Percentiles rank a stretch among this genome's conserved stretches.
phyloP scores from a whole-genome alignment of 1,139 yeast genomes.

The Sugiyamaella neomexicana region DNA sequence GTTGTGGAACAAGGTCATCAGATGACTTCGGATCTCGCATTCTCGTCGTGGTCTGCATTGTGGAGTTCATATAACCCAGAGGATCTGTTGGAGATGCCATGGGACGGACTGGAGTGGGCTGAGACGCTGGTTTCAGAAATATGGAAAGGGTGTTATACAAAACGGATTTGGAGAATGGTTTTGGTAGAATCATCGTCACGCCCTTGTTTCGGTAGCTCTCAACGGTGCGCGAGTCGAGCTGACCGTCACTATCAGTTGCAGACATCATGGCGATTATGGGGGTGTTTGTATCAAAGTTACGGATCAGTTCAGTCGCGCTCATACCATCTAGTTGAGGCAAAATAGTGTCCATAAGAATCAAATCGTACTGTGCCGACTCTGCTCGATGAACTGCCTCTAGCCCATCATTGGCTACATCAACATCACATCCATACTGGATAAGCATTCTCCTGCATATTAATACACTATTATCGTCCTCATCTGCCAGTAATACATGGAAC shows the following conservation, averaged over 20 bases:
- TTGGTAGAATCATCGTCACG: conserved; percentile 87
- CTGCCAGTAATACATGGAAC: conserved; percentile 64
- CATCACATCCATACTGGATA: conserved; percentile 86
- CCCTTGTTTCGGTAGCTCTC: conserved; percentile 70
- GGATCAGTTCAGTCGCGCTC: conserved; percentile 81
- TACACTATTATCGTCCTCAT: conserved; percentile 82
- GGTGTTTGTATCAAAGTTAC: conserved; percentile 77
- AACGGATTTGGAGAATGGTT: conserved; percentile 88
- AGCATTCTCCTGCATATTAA: conserved; percentile 55
- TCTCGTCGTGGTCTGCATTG: not conserved
- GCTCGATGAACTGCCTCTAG: conserved; percentile 80
- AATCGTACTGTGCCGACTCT: conserved; percentile 59
- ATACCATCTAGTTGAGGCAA: conserved; percentile 96
- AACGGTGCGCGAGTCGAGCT: conserved; percentile 18
- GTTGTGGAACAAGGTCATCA: not conserved
- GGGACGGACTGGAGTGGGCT: not conserved
- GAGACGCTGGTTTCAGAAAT: conserved; percentile 17
- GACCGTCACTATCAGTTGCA: conserved; percentile 17
- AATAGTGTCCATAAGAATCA: conserved; percentile 89
- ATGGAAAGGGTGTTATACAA: conserved; percentile 49
- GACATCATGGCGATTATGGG: conserved; percentile 97
- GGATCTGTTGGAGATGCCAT: not conserved
- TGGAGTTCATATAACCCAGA: not conserved
- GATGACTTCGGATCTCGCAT: not conserved
- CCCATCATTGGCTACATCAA: conserved; percentile 91